Evolutionary conservation across 352 stramenopile genomes (phyloP).

Genomic region (Phytophthora melonis): DNA sequence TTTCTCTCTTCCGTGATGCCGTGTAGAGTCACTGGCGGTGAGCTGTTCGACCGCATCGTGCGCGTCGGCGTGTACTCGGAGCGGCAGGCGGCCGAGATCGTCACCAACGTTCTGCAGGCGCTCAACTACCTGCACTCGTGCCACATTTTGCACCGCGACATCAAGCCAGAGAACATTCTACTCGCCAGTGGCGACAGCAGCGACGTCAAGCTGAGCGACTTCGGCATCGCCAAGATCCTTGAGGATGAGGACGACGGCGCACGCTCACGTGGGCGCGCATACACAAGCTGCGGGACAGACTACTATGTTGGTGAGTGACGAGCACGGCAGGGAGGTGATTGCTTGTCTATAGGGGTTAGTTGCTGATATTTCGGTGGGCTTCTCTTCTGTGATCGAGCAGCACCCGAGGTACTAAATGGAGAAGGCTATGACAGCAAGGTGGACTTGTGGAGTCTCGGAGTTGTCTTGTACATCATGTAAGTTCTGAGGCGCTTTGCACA

Average conservation of each 20-base stretch:
- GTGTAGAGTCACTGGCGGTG: slow-evolving; percentile 77
- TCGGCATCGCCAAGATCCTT: slow-evolving; percentile 86
- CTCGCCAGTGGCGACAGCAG: slow-evolving; percentile 76
- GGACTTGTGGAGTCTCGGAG: slow-evolving; percentile 86
- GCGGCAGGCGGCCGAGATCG: slow-evolving; percentile 76
- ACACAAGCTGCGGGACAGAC: slow-evolving; percentile 89
- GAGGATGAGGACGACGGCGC: slow-evolving; percentile 82
- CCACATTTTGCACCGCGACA: slow-evolving; percentile 87
- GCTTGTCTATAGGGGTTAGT: background rate
- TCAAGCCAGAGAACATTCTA: slow-evolving; percentile 88
- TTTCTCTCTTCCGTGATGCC: slow-evolving; percentile 5
- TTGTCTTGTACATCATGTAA: slow-evolving; percentile 91
- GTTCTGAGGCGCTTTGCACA: slow-evolving; percentile 9
- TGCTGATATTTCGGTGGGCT: slow-evolving; percentile 10
- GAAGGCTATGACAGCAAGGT: slow-evolving; percentile 91
- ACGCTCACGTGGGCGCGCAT: slow-evolving; percentile 74
- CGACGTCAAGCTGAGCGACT: slow-evolving; percentile 87
- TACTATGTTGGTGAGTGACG: slow-evolving; percentile 82
- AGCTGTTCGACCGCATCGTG: slow-evolving; percentile 89
- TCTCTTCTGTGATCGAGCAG: slow-evolving; percentile 28
- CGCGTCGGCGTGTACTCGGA: slow-evolving; percentile 86
- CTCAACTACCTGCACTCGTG: slow-evolving; percentile 81
- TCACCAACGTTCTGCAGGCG: slow-evolving; percentile 76
- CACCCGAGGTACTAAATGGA: slow-evolving; percentile 85
- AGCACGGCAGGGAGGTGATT: background rate